Evolutionary conservation across 164 flowering plant species (phyloP).

Genomic region (Magnolia officinalis): DNA sequence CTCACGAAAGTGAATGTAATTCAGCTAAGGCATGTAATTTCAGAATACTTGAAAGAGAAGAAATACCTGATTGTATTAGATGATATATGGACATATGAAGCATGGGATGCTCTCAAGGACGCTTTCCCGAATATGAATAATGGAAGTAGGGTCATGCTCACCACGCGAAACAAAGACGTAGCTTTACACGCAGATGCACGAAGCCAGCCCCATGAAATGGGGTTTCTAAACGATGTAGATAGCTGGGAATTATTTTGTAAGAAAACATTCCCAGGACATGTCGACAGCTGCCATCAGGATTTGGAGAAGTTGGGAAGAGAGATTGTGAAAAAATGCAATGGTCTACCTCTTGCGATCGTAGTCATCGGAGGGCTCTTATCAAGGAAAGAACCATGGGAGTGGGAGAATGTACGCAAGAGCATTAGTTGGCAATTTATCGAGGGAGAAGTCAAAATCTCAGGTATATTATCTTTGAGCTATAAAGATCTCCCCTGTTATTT

Average conservation of each 20-base stretch:
- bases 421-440: not conserved
- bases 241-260: not conserved
- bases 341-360: not conserved
- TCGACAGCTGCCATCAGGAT: not conserved
- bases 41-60: conserved; percentile 35
- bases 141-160: conserved; percentile 40
- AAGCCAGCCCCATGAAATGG: not conserved
- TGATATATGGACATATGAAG: conserved; percentile 39
- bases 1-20: conserved; percentile 7
- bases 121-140: conserved; percentile 34
- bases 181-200: conserved; percentile 10
- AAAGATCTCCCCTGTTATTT: not conserved
- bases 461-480: conserved; percentile 12
- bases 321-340: not conserved
- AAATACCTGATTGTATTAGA: conserved; percentile 48
- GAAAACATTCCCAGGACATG: not conserved
- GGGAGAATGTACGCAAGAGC: not conserved
- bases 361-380: not conserved
- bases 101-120: conserved; percentile 36
- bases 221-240: not conserved
- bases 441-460: not conserved
- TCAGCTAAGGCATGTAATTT: conserved; percentile 35
- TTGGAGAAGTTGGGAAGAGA: not conserved
- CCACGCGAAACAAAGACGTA: conserved; percentile 34
- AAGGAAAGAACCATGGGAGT: not conserved